phyloP scores from a whole-genome alignment of 768 basidiomycete species.

The Pisolithus sp. region DNA sequence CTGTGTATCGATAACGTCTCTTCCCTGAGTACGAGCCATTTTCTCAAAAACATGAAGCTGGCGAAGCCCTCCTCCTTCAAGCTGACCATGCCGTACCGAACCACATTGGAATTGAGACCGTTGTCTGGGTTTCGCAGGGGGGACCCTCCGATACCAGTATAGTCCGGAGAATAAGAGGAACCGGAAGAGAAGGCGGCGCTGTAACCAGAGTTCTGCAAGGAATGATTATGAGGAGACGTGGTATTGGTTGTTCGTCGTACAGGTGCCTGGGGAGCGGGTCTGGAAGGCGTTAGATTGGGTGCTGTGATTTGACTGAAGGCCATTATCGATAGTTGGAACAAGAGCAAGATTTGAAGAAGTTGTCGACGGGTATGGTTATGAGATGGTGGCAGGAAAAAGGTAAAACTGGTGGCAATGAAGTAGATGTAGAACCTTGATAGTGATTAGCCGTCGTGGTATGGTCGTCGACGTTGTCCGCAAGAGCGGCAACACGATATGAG shows the following conservation, averaged over 20 bases:
- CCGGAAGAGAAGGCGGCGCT: slow-evolving; percentile 50
- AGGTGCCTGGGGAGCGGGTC: slow-evolving; percentile 73
- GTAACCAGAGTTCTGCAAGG: slow-evolving; percentile 52
- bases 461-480: neutral
- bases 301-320: slow-evolving; percentile 45
- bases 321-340: slow-evolving; percentile 28
- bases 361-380: too few relatives aligned
- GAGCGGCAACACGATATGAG: neutral
- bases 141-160: slow-evolving; percentile 77
- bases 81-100: slow-evolving; percentile 69
- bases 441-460: neutral
- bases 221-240: slow-evolving; percentile 29
- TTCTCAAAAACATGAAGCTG: slow-evolving; percentile 86
- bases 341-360: slow-evolving; percentile 1
- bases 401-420: neutral
- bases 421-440: neutral
- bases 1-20: slow-evolving; percentile 78
- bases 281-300: slow-evolving; percentile 64
- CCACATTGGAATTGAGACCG: slow-evolving; percentile 36
- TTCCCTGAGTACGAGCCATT: slow-evolving; percentile 85
- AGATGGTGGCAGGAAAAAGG: too few relatives aligned
- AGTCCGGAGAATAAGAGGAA: slow-evolving; percentile 60
- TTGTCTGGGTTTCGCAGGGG: slow-evolving; percentile 48
- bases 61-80: slow-evolving; percentile 94
- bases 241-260: slow-evolving; percentile 40